Evolutionary conservation across 1,284 basidiomycete species (phyloP).

Genomic region (Rhizoctonia solani): DNA sequence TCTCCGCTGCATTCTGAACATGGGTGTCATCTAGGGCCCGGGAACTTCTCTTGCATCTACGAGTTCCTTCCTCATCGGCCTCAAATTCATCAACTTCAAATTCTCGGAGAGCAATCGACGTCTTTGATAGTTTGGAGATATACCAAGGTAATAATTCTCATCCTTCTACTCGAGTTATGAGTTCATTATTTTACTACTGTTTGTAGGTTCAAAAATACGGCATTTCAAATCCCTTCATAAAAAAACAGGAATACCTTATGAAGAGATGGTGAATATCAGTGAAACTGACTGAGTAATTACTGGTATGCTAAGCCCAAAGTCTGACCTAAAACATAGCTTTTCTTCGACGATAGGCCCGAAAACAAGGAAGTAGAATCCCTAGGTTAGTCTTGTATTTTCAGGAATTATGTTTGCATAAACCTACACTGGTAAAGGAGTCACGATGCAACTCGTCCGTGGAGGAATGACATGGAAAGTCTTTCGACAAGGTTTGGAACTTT

Average conservation of each 20-base stretch:
- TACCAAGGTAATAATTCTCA: conserved; percentile 62
- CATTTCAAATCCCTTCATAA: conserved; percentile 79
- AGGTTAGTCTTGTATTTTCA: conserved; percentile 48
- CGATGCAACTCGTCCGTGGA: conserved; percentile 61
- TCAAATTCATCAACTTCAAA: conserved; percentile 47
- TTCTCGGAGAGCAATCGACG: conserved; percentile 60
- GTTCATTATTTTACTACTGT: background rate
- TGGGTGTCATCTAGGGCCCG: conserved; percentile 58
- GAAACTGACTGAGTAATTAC: background rate
- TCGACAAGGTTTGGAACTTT: conserved; percentile 62
- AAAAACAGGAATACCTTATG: conserved; percentile 79
- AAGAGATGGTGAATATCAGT: conserved; percentile 83
- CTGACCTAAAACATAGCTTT: conserved; percentile 55
- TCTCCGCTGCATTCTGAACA: conserved; percentile 13
- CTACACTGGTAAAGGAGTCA: conserved; percentile 58
- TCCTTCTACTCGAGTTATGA: conserved; percentile 1
- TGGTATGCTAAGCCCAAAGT: background rate
- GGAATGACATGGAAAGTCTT: conserved; percentile 61
- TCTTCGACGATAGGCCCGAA: conserved; percentile 80
- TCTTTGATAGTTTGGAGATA: conserved; percentile 82
- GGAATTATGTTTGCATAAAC: background rate
- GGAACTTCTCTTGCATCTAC: conserved; percentile 67
- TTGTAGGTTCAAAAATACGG: conserved; percentile 69
- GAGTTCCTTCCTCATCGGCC: conserved; percentile 61
- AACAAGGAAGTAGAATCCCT: conserved; percentile 77